These are phyloP conservation scores for Coemansia sp. DNA, from an alignment of 192 early-diverging fungal genomes.

Conservation along the genomic window DNA sequence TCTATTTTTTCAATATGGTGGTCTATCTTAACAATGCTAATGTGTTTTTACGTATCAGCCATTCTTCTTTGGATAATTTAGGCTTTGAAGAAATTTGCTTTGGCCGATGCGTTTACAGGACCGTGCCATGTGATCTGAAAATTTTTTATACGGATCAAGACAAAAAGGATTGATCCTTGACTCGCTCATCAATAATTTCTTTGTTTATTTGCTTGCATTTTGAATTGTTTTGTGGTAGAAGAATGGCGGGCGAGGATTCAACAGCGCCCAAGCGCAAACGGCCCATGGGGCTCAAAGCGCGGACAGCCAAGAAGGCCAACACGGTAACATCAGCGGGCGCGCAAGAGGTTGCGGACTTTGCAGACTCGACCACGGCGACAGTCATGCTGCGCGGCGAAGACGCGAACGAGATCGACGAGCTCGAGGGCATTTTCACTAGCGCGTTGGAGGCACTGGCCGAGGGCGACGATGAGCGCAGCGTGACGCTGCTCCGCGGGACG, in stretches of 20 bases:
- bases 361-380: constrained; percentile 39
- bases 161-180: too few relatives aligned
- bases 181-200: not conserved
- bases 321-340: not conserved
- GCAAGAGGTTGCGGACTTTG: constrained; percentile 35
- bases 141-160: not conserved
- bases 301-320: constrained; percentile 33
- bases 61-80: too few relatives aligned
- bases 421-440: constrained; percentile 54
- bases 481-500: constrained; percentile 54
- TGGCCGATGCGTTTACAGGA: not conserved
- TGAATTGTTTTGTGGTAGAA: not conserved
- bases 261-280: constrained; percentile 36
- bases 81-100: not conserved
- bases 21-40: too few relatives aligned
- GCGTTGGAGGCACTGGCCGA: constrained; percentile 22
- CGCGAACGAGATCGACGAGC: constrained; percentile 52
- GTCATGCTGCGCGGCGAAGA: constrained; percentile 46
- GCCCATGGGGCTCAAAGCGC: constrained; percentile 53
- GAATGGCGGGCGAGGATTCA: constrained; percentile 11
- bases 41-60: too few relatives aligned
- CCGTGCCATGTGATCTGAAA: not conserved
- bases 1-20: not conserved
- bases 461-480: constrained; percentile 33
- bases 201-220: not conserved